Evolutionary conservation across 352 stramenopile species (phyloP), one percentile per base, ranked within the genome.

Genomic region (Pythium coloratum): DNA sequence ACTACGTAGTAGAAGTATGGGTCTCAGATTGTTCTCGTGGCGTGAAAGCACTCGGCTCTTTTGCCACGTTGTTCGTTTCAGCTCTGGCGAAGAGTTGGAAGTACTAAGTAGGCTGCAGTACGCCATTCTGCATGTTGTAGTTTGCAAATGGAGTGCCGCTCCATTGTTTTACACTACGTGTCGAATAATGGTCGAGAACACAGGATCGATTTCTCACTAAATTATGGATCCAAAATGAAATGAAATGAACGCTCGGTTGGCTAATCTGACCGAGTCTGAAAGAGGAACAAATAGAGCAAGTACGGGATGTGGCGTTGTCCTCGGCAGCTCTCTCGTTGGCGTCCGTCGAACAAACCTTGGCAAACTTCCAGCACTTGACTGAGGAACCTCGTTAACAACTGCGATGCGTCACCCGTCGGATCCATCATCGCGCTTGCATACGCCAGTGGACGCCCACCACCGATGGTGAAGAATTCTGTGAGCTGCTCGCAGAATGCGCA

Each of bases 401-500:
- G 9, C 26, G 56, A 62, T 6, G 56, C 56, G 16, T 62, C 56
- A 2, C 24, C 46, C 12, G 8, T 13, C 7, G 42, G 38, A 24
- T 62, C 38, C 6, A 54, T 13, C n/a, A 44, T 30, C 28, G 26
- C n/a, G 10, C 18, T 28, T 9, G 38, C 42, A 34, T 54, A 62
- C 18, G 56, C 42, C 56, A 62, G 36, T 18, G 56, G 26, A 28
- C 46, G 46, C 7, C 63, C 63, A 10, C 33, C 44, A 7, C 63
- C 63, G 14, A 47, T 64, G 32, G 20, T 59, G 16, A 59, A 32
- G 38, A 55, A 64, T 5, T 49, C 46, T 3, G 24, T 18, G 14
- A 69, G 63, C 4, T 16, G 42, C 33, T 59, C 33, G 24, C 63
- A 69, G 24, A 69, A 69, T 3, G 42, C 16, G 24, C 63, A 69